These are phyloP conservation scores for Botrytis aclada DNA, from an alignment of 2,329 filamentous ascomycete species.

Conservation along the genomic window DNA sequence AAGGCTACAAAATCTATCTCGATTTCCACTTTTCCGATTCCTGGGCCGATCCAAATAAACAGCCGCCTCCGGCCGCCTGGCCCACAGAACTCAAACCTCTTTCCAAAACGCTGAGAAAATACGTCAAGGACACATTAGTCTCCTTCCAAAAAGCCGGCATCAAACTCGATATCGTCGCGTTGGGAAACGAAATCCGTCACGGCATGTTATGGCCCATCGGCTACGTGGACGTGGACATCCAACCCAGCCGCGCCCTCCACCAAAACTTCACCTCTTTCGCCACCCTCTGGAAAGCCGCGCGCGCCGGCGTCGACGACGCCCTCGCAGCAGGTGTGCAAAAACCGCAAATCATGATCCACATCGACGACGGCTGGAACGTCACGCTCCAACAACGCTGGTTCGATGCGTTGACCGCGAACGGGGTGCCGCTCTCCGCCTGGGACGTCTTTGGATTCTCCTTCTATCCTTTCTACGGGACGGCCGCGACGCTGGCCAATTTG, in stretches of 20 bases:
- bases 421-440: constrained; percentile 55
- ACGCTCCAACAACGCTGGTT: constrained; percentile 59
- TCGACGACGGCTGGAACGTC: constrained; percentile 72
- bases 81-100: constrained; percentile 55
- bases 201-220: constrained; percentile 67
- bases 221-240: constrained; percentile 43
- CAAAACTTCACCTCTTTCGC: constrained; percentile 57
- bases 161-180: constrained; percentile 59
- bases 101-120: constrained; percentile 61
- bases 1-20: constrained; percentile 55
- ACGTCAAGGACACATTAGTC: constrained; percentile 61
- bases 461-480: constrained; percentile 67
- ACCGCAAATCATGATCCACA: constrained; percentile 69
- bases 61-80: constrained; percentile 63
- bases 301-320: constrained; percentile 61
- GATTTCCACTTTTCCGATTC: constrained; percentile 64
- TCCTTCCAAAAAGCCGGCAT: constrained; percentile 56
- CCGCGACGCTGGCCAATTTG: constrained; percentile 57
- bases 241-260: constrained; percentile 36
- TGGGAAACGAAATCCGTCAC: constrained; percentile 71
- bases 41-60: constrained; percentile 66
- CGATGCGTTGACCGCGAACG: constrained; percentile 57
- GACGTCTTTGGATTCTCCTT: constrained; percentile 70
- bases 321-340: constrained; percentile 44
- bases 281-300: constrained; percentile 56